Conservation (phyloP, 2,329 filamentous ascomycete genomes). For the Cyclaneusma minus region DNA sequence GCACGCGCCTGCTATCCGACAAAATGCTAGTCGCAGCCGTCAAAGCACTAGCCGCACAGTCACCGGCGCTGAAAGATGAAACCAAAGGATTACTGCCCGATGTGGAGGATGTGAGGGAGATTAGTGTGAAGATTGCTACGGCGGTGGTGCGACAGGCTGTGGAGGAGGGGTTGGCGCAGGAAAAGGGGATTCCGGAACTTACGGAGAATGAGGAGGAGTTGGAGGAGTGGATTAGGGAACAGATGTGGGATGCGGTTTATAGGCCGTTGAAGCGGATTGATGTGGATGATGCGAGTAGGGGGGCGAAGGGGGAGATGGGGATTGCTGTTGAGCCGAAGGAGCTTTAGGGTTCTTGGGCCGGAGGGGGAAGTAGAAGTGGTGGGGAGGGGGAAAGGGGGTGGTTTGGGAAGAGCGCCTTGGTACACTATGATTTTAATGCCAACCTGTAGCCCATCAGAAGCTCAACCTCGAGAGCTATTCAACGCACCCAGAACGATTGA, state of each 20-base stretch:
- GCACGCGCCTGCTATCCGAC: conserved; percentile 51
- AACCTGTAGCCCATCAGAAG: too few relatives aligned
- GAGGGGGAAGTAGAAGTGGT: too few relatives aligned
- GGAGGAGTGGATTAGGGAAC: conserved; percentile 57
- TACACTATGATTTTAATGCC: too few relatives aligned
- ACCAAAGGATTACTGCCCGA: conserved; percentile 59
- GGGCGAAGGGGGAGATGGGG: conserved; percentile 43
- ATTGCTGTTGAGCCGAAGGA: conserved; percentile 15
- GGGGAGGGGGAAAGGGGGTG: too few relatives aligned
- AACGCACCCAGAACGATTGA: too few relatives aligned
- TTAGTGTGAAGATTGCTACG: conserved; percentile 64
- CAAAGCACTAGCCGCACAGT: conserved; percentile 53
- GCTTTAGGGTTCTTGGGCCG: background rate
- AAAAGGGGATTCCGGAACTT: conserved; percentile 44
- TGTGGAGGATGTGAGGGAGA: conserved; percentile 55
- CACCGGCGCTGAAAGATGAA: conserved; percentile 50
- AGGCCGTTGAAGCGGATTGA: conserved; percentile 43
- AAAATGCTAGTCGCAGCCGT: conserved; percentile 72
- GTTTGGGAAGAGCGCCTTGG: too few relatives aligned
- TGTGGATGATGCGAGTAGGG: conserved; percentile 32
- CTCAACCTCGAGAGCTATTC: too few relatives aligned
- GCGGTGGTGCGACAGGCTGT: conserved; percentile 60
- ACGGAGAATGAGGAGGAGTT: conserved; percentile 13
- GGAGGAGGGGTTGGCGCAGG: conserved; percentile 50
- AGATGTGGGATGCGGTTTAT: conserved; percentile 69